Evolutionary conservation across 2,329 filamentous ascomycete genomes (phyloP), one percentile per base, ranked within the genome.

Genomic region (Spiromastix sp.): DNA sequence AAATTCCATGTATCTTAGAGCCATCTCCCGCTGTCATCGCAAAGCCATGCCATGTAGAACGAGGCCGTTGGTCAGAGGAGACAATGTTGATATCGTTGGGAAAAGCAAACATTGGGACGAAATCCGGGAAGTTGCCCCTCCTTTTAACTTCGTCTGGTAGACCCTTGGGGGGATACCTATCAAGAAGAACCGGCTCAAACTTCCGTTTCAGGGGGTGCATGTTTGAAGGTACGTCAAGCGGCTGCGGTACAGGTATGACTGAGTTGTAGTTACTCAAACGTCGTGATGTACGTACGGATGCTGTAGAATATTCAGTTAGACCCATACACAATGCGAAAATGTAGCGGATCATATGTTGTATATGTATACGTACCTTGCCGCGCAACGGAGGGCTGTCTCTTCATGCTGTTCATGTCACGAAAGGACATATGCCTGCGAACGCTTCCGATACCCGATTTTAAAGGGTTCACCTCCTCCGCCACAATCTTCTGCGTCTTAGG

Each of bases 71-170:
- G 52, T 98, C 91, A 1, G 87, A 87, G 1, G 91, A 95, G 7
- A 96, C 85, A 34, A 98, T 91, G 44, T 86, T 86, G 48, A 98
- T 91, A 57, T 98, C 91, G 59, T 96, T 95, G 30, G 91, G 91
- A 51, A 96, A 98, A 36, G 91, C 87, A 60, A 98, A 98, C 91
- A 98, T 96, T 38, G 91, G 91, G 12, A 98, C 85, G 51, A 95
- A 98, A 55, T 98, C 91, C 1, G 91, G 91, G 53, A 98, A 96
- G 38, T 74, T 79, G 36, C 85, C 86, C 51, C 91, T 74, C 50
- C 81, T 73, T 47, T 83, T 76, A 34, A 81, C 61, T 48, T 95
- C 87, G 39, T 94, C 86, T 15, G 77, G 70, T 53, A 85, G 81
- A 44, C 77, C 74, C 55, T 85, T 85, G 11, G 85, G 81, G 5